Percentiles rank a stretch among this genome's conserved stretches.
These are phyloP conservation scores for Dipteronia sinensis DNA, from an alignment of 345 rosid species.

Conservation along the genomic window DNA sequence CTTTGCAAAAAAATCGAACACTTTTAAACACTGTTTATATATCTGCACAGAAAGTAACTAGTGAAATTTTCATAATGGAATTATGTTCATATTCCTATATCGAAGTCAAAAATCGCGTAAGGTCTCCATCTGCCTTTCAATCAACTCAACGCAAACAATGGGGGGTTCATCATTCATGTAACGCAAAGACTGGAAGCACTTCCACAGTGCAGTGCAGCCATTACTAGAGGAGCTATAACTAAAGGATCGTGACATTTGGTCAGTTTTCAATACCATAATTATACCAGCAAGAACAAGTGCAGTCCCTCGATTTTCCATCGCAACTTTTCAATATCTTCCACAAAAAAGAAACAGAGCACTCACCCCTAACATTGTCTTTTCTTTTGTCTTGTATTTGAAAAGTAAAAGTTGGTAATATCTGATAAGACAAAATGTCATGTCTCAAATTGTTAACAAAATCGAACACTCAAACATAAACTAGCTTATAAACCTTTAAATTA, in stretches of 20 bases:
- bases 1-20: too few species aligned
- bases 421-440: not conserved
- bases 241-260: not conserved
- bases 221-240: not conserved
- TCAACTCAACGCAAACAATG: not conserved
- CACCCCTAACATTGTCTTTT: not conserved
- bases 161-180: not conserved
- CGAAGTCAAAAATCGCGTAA: constrained; percentile 10
- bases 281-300: not conserved
- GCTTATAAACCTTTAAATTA: not conserved
- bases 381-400: not conserved
- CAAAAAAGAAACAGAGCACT: not conserved
- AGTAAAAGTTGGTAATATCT: not conserved
- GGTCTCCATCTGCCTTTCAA: not conserved
- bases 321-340: not conserved
- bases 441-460: not conserved
- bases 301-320: not conserved
- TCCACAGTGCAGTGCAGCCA: not conserved
- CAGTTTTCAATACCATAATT: not conserved
- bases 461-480: too few species aligned
- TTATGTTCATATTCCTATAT: too few species aligned
- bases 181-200: constrained; percentile 13
- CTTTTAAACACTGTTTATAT: too few species aligned
- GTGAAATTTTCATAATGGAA: too few species aligned
- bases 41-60: too few species aligned